A percentile compares a stretch with the other conserved stretches of the same genome.
Conservation (phyloP, 2,329 filamentous ascomycete genomes). For the Pezicula neosporulosa region DNA sequence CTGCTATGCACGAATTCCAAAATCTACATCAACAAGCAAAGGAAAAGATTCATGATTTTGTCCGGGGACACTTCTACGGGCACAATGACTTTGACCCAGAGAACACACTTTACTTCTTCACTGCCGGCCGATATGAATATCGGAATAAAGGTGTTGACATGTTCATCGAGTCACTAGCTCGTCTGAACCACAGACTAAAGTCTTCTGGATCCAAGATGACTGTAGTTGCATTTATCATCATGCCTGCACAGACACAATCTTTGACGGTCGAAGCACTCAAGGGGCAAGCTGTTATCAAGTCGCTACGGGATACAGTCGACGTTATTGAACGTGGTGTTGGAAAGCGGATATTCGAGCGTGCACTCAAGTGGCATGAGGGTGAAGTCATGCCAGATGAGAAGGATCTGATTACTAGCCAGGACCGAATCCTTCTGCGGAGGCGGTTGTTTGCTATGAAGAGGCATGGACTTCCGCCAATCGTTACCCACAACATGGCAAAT, state of each 20-base stretch:
- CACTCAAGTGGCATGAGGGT: constrained; percentile 92
- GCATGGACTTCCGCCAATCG: constrained; percentile 83
- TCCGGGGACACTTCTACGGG: constrained; percentile 96
- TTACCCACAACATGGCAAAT: constrained; percentile 98
- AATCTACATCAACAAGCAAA: constrained; percentile 96
- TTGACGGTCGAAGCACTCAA: constrained; percentile 94
- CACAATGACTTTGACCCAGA: constrained; percentile 97
- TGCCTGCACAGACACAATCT: constrained; percentile 95
- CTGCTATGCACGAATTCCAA: constrained; percentile 97
- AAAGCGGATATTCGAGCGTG: constrained; percentile 90
- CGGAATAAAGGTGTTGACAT: constrained; percentile 98
- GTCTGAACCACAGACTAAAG: constrained; percentile 93
- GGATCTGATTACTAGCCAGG: constrained; percentile 86
- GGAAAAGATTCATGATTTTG: constrained; percentile 97
- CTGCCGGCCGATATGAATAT: constrained; percentile 94
- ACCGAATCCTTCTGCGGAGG: constrained; percentile 87
- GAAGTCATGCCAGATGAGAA: constrained; percentile 93
- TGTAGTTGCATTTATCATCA: constrained; percentile 96
- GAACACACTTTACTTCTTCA: constrained; percentile 97
- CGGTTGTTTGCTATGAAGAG: constrained; percentile 97
- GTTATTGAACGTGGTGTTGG: constrained; percentile 92
- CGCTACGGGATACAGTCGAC: constrained; percentile 85
- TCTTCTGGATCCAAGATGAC: constrained; percentile 81
- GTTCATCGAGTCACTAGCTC: constrained; percentile 96
- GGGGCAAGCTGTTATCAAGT: constrained; percentile 96